Percentiles rank a stretch among this genome's conserved stretches.
Evolutionary conservation across 2,329 filamentous ascomycete species (phyloP).

Genomic region (Furcasterigmium sp.): DNA sequence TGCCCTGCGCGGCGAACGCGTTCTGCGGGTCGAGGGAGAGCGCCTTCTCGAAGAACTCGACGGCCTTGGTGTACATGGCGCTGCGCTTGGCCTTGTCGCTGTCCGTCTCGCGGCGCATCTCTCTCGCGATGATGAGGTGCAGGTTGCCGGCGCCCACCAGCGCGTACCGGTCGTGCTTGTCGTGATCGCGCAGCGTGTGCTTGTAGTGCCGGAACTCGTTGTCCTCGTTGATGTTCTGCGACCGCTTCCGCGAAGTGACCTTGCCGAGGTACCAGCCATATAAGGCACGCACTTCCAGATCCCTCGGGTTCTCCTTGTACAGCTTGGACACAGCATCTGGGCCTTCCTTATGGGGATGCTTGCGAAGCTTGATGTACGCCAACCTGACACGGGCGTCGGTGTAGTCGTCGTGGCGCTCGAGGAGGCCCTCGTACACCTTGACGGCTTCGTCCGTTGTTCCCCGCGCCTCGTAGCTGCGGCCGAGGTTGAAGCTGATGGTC

Average conservation of each 20-base stretch:
- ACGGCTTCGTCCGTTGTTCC: conserved; percentile 77
- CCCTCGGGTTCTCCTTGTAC: conserved; percentile 75
- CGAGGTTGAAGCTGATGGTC: conserved; percentile 95
- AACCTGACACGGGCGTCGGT: conserved; percentile 85
- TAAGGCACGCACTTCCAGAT: conserved; percentile 85
- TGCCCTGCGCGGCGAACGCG: conserved; percentile 91
- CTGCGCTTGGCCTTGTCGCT: conserved; percentile 86
- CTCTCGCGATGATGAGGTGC: conserved; percentile 77
- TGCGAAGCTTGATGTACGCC: conserved; percentile 82
- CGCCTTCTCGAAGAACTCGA: conserved; percentile 98
- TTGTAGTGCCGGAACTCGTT: conserved; percentile 93
- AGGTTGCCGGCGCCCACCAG: conserved; percentile 96
- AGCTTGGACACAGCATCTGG: conserved; percentile 81
- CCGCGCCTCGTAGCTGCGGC: conserved; percentile 84
- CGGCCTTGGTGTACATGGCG: conserved; percentile 81
- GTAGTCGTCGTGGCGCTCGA: conserved; percentile 84
- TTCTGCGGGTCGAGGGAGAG: conserved; percentile 92
- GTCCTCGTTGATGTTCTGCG: conserved; percentile 78
- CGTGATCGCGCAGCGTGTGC: conserved; percentile 86
- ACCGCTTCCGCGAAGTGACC: conserved; percentile 71
- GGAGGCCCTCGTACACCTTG: conserved; percentile 80
- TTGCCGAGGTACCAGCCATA: conserved; percentile 96
- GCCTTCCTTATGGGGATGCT: conserved; percentile 77
- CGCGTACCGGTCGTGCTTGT: conserved; percentile 98
- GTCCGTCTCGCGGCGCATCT: conserved; percentile 90